Evolutionary conservation across 768 basidiomycete species (phyloP), one percentile per base, ranked within the genome.

Genomic region (Termitomyces sp.): DNA sequence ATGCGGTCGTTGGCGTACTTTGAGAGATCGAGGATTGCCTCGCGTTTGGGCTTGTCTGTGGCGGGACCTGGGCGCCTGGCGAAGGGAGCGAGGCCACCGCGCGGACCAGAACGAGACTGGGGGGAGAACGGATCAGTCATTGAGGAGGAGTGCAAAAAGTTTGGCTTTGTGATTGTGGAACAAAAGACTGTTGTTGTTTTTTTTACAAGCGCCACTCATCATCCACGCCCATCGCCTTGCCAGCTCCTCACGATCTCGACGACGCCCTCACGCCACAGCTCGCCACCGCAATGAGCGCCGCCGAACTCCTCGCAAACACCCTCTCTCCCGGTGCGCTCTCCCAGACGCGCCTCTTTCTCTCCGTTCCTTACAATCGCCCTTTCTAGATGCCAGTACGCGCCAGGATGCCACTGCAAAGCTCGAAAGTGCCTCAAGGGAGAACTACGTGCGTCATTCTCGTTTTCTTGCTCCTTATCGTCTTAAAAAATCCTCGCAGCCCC

Each of bases 1-100:
- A 99, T 92, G 63, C 86, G 84, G 74, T 95, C 88, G 73, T 96
- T 92, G 56, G 91, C 90, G 68, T 97, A 98, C 74, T 96, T 96
- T 53, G 91, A 86, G 37, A 98, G 86, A 73, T 98, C 95, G 37
- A 98, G 86, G 74, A 98, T 98, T 34, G 94, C 92, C 74, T 98
- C 96, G 47, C 92, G 85, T 73, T 91, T 92, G 48, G 91, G 92
- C 71, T 91, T 93, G 67, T 94, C 84, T 70, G 84, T 77, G 11
- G 81, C 67, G 37, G 81, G 79, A 56, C 77, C 75, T 6, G 77
- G 78, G 60, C 87, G 80, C 37, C 80, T 75, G 38, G 78, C 73
- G 62, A 75, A 74, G 42, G 84, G 75, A 32, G 74, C 76, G 42
- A 4, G 6, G 31, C 48, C 48, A 8, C 83, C 82, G 71, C 83